Percentiles rank a stretch among this genome's conserved stretches.
These are phyloP conservation scores for Geranium incanum DNA, from an alignment of 441 rosid species.

Conservation along the genomic window DNA sequence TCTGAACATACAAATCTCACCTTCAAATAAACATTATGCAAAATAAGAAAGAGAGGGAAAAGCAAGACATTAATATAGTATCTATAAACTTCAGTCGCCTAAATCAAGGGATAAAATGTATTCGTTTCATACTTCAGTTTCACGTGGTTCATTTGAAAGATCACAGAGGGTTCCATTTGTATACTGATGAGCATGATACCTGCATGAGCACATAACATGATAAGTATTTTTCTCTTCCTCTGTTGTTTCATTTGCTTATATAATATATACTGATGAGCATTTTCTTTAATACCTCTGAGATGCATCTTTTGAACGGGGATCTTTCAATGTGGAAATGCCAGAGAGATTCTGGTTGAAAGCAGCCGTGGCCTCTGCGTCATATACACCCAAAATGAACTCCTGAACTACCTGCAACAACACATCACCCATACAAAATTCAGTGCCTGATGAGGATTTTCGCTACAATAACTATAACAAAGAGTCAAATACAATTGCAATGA, in stretches of 20 bases:
- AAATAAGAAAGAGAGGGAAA: constrained; percentile 1
- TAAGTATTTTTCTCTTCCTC: background rate
- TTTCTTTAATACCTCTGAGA: constrained; percentile 50
- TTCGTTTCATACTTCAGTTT: constrained; percentile 56
- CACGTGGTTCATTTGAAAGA: constrained; percentile 77
- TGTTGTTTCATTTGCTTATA: background rate
- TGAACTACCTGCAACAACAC: constrained; percentile 52
- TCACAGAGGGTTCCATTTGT: constrained; percentile 82
- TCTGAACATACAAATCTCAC: constrained; percentile 94
- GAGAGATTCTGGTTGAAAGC: constrained; percentile 70
- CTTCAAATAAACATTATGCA: constrained; percentile 31
- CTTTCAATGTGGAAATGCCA: constrained; percentile 59
- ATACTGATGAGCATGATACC: constrained; percentile 83
- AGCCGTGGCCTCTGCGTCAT: constrained; percentile 68
- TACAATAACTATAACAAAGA: background rate
- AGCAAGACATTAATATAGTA: background rate
- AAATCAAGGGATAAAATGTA: background rate
- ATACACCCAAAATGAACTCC: constrained; percentile 69
- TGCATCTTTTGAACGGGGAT: constrained; percentile 74
- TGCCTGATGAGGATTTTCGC: background rate
- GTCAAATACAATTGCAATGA: background rate
- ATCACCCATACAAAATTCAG: background rate
- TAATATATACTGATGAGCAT: background rate
- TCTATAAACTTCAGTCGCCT: background rate
- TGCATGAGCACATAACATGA: constrained; percentile 20